Conservation (phyloP, 768 basidiomycete species). For the Suillus subaureus region DNA sequence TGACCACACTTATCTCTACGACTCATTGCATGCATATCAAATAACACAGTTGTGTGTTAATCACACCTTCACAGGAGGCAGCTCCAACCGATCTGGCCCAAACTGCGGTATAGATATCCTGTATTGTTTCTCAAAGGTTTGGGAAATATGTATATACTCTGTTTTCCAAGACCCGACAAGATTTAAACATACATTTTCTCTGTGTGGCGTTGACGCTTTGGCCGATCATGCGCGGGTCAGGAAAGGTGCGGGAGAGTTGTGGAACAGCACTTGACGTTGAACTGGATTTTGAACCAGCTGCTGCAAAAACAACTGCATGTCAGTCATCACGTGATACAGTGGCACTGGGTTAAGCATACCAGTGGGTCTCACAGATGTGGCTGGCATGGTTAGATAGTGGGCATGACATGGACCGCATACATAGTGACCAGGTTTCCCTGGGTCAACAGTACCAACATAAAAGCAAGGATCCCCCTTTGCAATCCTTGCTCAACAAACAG, state of each 20-base stretch:
- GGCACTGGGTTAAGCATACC: background rate
- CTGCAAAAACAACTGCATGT: background rate
- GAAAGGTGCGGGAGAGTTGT: background rate
- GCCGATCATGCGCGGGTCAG: background rate
- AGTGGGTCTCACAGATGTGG: background rate
- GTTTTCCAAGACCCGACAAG: slow-evolving; percentile 69
- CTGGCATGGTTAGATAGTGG: background rate
- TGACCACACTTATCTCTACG: background rate
- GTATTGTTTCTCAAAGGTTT: slow-evolving; percentile 74
- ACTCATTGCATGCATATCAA: slow-evolving; percentile 12
- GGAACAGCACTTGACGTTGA: background rate
- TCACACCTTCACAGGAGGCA: slow-evolving; percentile 57
- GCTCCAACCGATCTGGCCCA: slow-evolving; percentile 84
- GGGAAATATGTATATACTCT: slow-evolving; percentile 85
- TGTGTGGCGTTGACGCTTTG: slow-evolving; percentile 5
- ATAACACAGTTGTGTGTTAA: slow-evolving; percentile 18
- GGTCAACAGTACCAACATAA: background rate
- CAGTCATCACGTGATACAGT: background rate
- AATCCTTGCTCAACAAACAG: background rate
- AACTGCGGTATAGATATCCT: slow-evolving; percentile 86
- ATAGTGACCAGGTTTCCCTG: background rate
- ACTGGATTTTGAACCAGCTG: background rate
- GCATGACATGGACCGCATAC: background rate
- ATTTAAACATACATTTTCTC: background rate
- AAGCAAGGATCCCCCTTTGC: background rate